These are phyloP conservation scores for Glycine latifolia DNA, from an alignment of 306 rosid genomes.

Conservation along the genomic window DNA sequence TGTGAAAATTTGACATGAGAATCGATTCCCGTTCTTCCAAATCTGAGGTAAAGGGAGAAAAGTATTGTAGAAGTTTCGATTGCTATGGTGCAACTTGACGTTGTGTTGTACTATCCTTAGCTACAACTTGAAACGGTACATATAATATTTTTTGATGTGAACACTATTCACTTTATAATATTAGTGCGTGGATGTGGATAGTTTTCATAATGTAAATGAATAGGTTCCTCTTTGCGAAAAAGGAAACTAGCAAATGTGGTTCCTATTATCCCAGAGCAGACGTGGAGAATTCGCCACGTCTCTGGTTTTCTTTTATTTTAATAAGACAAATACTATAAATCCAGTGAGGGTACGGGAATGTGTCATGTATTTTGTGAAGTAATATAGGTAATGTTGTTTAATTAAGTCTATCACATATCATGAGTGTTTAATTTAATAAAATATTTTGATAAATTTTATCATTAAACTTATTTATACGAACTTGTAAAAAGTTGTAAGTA, in stretches of 20 bases:
- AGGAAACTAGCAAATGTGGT: slow-evolving; percentile 48
- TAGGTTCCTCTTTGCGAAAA: slow-evolving; percentile 14
- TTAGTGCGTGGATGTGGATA: slow-evolving; percentile 38
- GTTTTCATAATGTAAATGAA: slow-evolving; percentile 24
- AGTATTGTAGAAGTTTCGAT: slow-evolving; percentile 35
- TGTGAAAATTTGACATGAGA: background rate
- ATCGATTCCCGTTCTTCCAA: background rate
- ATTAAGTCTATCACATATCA: background rate
- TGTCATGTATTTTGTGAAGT: slow-evolving; percentile 37
- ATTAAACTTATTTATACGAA: background rate
- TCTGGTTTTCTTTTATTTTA: slow-evolving; percentile 2
- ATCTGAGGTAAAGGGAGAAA: background rate
- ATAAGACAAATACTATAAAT: slow-evolving; percentile 33
- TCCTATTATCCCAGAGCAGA: slow-evolving; percentile 54
- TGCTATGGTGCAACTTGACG: slow-evolving; percentile 30
- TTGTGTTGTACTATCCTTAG: background rate
- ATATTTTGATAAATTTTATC: background rate
- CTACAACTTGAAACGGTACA: slow-evolving; percentile 18
- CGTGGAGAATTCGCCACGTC: slow-evolving; percentile 77
- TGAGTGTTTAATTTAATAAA: background rate
- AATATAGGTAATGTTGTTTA: too few species aligned
- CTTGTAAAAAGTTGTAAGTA: too few species aligned
- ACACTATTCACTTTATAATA: slow-evolving; percentile 31
- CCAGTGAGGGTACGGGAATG: slow-evolving; percentile 16
- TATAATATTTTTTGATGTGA: slow-evolving; percentile 20